Conservation (phyloP, 441 rosid species). For the Lepidium campestre region DNA sequence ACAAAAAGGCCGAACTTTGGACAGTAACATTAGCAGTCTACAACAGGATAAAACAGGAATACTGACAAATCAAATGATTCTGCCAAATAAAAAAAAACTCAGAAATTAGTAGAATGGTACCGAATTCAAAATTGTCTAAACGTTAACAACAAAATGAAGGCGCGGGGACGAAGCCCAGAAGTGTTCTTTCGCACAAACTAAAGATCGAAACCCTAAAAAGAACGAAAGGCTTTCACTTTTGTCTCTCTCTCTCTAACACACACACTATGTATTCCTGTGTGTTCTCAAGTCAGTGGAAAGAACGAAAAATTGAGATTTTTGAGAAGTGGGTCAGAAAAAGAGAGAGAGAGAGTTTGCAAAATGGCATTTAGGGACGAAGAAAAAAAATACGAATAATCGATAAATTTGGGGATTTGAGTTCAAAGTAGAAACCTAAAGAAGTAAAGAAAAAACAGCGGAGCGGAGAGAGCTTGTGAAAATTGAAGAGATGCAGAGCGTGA, state of each 20-base stretch:
- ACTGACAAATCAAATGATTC: conserved; percentile 14
- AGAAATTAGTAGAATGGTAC: conserved; percentile 7
- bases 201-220: conserved; percentile 15
- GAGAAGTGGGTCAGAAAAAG: conserved; percentile 12
- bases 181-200: background rate
- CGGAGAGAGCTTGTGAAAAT: conserved; percentile 5
- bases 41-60: conserved; percentile 5
- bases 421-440: conserved; percentile 2
- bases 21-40: background rate
- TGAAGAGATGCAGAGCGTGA: conserved; percentile 24
- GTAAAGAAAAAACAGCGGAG: background rate
- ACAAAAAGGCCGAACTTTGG: conserved; percentile 17
- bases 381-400: background rate
- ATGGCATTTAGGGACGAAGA: background rate
- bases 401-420: background rate
- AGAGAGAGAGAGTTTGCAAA: background rate
- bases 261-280: too few species aligned
- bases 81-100: background rate
- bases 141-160: conserved; percentile 4
- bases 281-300: background rate
- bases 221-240: conserved; percentile 10
- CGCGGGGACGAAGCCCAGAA: conserved; percentile 2
- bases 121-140: background rate
- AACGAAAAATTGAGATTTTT: background rate
- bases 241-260: background rate